These are phyloP conservation scores for Blastomyces parvus DNA, from an alignment of 2,329 filamentous ascomycete genomes.

Conservation along the genomic window DNA sequence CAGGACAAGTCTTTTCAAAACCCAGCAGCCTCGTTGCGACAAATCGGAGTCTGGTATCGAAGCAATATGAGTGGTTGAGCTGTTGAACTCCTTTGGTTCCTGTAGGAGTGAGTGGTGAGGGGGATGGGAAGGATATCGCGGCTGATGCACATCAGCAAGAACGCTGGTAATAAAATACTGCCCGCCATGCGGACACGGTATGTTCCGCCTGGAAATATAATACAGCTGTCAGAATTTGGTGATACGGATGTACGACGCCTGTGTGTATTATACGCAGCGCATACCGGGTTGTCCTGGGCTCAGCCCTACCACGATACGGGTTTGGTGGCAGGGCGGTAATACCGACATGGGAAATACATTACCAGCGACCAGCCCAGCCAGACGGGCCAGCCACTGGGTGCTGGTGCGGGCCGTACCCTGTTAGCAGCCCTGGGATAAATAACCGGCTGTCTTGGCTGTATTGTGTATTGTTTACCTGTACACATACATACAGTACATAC, in stretches of 20 bases:
- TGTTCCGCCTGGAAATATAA: no score
- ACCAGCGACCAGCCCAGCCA: neutral
- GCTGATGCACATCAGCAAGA: no score
- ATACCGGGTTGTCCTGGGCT: neutral
- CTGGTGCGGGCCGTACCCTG: neutral
- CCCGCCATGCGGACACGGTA: no score
- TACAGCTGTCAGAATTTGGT: neutral
- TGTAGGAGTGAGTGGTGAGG: neutral
- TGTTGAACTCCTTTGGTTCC: neutral
- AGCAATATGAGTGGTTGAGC: neutral
- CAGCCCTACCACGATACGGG: slow-evolving; percentile 1
- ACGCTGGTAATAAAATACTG: no score
- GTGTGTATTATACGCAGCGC: neutral
- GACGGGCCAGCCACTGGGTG: no score
- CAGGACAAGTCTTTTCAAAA: neutral
- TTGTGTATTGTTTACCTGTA: neutral
- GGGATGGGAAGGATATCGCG: neutral
- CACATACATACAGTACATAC: no score
- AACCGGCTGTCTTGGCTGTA: neutral
- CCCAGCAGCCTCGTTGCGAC: neutral
- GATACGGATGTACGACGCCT: neutral
- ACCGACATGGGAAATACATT: neutral
- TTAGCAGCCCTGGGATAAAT: neutral
- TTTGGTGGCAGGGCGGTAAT: neutral
- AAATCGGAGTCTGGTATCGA: neutral